Evolutionary conservation across 2,329 filamentous ascomycete genomes (phyloP), one percentile per base, ranked within the genome.

Genomic region (Trichoderma endophyticum): DNA sequence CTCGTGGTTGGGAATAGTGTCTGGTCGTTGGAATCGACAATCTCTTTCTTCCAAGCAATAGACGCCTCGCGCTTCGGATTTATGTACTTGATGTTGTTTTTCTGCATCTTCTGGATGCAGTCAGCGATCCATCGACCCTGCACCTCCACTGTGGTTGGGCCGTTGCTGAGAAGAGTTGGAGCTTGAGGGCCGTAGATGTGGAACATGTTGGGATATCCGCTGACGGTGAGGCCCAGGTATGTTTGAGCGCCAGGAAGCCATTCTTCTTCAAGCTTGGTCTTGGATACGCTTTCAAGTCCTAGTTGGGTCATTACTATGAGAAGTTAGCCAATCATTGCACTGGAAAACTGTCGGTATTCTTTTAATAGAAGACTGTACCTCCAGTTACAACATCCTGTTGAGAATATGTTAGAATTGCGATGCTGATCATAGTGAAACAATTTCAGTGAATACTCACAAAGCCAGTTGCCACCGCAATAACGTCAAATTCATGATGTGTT

Each of bases 81-180:
- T 70, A 90, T 84, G 68, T 84, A 86, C 74, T 83, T 84, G 76
- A 88, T 81, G 1, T 78, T 77, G 54, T 86, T 80, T 1, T 75
- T 74, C 74, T 83, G 78, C 74, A 89, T 85, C 77, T 87, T 83
- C 43, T 81, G 78, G 69, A 90, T 86, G 57, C 78, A 77, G 61
- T 87, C 84, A 18, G 82, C 80, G 70, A 90, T 85, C 87, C 86
- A 90, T 0, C 86, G 80, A 2, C 87, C 88, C 75, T 91, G 88
- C 1, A 87, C 76, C 73, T 89, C 86, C 8, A 86, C 83, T 1
- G 81, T 84, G 0, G 84, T 83, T 0, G 89, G 88, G 0, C 88
- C 88, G 74, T 90, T 91, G 75, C 82, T 78, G 6, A 90, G 80
- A 0, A 87, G 82, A 0, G 87, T 89, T 0, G 88, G 88, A 0